phyloP scores from a whole-genome alignment of 805 yeast species.

The Wickerhamomyces queroliae region DNA sequence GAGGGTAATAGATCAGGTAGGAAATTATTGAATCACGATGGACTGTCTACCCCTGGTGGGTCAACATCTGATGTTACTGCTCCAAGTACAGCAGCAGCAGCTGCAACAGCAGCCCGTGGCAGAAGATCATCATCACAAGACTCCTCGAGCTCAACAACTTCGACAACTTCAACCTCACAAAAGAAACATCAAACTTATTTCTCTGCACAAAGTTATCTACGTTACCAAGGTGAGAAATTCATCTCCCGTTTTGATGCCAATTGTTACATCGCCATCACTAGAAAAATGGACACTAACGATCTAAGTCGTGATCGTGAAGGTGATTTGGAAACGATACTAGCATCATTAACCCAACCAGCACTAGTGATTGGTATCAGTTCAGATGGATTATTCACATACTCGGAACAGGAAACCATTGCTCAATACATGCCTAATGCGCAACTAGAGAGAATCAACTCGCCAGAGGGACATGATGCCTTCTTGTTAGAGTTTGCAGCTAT shows the following conservation, averaged over 20 bases:
- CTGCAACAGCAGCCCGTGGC: conserved; percentile 4
- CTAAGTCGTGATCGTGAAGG: conserved; percentile 68
- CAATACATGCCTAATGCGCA: conserved; percentile 62
- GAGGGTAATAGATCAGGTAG: conserved; percentile 57
- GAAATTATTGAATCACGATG: conserved; percentile 7
- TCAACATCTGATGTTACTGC: conserved; percentile 2
- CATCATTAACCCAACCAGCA: conserved; percentile 64
- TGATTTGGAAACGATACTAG: conserved; percentile 42
- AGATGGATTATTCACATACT: conserved; percentile 87
- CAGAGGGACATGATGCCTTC: conserved; percentile 98
- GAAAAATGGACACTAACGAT: conserved; percentile 95
- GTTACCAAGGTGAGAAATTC: conserved; percentile 93
- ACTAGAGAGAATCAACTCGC: conserved; percentile 73
- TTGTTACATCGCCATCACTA: conserved; percentile 89
- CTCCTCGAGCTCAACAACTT: conserved; percentile 23
- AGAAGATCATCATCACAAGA: conserved; percentile 24
- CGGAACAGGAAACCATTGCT: conserved; percentile 86
- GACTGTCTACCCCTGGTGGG: not conserved
- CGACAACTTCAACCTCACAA: conserved; percentile 16
- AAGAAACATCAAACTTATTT: conserved; percentile 51
- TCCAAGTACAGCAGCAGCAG: conserved; percentile 5
- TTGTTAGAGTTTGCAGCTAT: conserved; percentile 82
- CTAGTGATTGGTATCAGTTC: conserved; percentile 84
- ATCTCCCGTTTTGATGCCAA: conserved; percentile 90
- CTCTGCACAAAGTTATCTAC: conserved; percentile 90